Evolutionary conservation across 176 grass and related monocot species (phyloP), one percentile per base, ranked within the genome.

Genomic region (Melocanna baccifera): DNA sequence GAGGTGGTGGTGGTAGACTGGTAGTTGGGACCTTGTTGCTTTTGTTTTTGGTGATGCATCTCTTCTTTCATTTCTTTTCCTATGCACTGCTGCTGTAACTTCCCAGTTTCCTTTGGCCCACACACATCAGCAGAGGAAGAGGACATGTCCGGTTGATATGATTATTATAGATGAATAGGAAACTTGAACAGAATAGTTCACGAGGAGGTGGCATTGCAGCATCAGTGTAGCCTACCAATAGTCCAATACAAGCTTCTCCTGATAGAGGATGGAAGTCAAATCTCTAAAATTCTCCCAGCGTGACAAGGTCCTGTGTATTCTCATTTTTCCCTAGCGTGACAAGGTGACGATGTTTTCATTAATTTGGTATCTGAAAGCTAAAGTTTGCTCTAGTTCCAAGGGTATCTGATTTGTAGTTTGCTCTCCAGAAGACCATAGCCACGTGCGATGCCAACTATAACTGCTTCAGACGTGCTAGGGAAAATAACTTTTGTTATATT

Each of bases 1-100:
- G 57, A 56, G 40, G 56, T 53, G 69, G 81, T 65, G 66, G 50
- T 82, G 70, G 66, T 64, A 11, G 39, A n/a, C n/a, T n/a, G 50
- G 84, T 87, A 40, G 82, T 83, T 89, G 84, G 83, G 85, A 56
- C 71, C 80, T 86, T 68, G 47, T 84, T 86, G 26, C 83, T 88
- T 88, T 81, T 82, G 70, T 78, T 94, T 79, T 82, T 79, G 81
- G 67, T 85, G 86, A 69, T 64, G 72, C 75, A 34, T 15, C 62
- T 80, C 80, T 67, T 85, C 75, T 77, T 86, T 93, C 69, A 81
- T 88, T 52, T 78, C 75, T 77, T 89, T 70, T 89, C 25, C 58
- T 87, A 59, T 74, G 73, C 65, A 32, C 67, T 29, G 84, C 23
- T 75, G 61, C 62, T 34, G 75, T 28, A 78, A 71, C 69, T 82